A percentile compares a stretch with the other conserved stretches of the same genome.
These are phyloP conservation scores for Hymenoscyphus linearis DNA, from an alignment of 2,329 filamentous ascomycete species.

Conservation along the genomic window DNA sequence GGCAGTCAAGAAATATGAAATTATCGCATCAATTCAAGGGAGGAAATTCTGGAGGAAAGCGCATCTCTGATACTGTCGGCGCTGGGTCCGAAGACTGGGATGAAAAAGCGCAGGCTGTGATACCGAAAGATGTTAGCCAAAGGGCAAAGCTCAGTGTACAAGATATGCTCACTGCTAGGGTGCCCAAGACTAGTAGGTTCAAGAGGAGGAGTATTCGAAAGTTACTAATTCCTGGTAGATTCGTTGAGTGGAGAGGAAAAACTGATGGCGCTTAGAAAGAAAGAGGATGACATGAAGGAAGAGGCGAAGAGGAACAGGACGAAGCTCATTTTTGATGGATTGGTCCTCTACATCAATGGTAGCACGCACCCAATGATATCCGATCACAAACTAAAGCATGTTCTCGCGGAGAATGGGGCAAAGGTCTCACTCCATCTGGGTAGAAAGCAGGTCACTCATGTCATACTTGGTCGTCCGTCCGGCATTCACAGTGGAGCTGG, in stretches of 20 bases:
- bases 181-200: constrained; percentile 31
- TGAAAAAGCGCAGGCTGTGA: constrained; percentile 38
- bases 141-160: constrained; percentile 38
- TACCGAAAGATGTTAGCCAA: constrained; percentile 37
- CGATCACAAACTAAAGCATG: constrained; percentile 77
- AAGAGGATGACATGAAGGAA: constrained; percentile 48
- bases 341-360: constrained; percentile 82
- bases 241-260: constrained; percentile 16
- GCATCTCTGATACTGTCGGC: constrained; percentile 61
- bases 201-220: neutral
- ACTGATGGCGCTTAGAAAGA: constrained; percentile 35
- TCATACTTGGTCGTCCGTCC: constrained; percentile 61
- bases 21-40: constrained; percentile 63
- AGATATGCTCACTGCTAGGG: constrained; percentile 46
- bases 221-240: constrained; percentile 1
- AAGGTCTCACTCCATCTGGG: constrained; percentile 64
- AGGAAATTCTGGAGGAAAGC: constrained; percentile 50
- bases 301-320: constrained; percentile 26
- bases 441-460: constrained; percentile 74
- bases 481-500: constrained; percentile 49
- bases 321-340: constrained; percentile 57
- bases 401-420: constrained; percentile 71
- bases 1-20: constrained; percentile 63
- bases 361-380: constrained; percentile 76
- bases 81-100: constrained; percentile 55